phyloP scores from a whole-genome alignment of 2,329 filamentous ascomycete genomes.

The Leptographium procerum region DNA sequence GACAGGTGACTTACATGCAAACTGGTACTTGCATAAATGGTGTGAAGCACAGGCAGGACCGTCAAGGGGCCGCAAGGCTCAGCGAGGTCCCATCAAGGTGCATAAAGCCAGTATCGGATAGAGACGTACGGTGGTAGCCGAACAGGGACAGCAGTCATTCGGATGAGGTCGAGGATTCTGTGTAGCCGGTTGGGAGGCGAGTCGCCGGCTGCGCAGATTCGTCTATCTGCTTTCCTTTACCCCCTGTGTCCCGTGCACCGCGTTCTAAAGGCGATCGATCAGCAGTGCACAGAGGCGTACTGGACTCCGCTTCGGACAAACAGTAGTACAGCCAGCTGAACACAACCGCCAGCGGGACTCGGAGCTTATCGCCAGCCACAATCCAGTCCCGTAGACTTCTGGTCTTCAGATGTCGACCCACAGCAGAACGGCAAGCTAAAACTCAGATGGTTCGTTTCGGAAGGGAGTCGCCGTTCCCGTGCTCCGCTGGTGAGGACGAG shows the following conservation, averaged over 20 bases:
- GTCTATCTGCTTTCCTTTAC: not conserved
- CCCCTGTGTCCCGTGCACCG: not conserved
- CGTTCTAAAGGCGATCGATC: not conserved
- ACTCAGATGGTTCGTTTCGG: not conserved
- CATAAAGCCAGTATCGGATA: not conserved
- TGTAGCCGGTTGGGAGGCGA: not conserved
- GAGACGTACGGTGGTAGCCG: not conserved
- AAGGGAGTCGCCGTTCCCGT: not conserved
- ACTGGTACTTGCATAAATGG: slow-evolving; percentile 16
- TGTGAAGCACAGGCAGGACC: slow-evolving; percentile 8
- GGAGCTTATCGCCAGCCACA: not conserved
- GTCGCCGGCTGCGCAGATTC: not conserved
- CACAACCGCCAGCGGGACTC: not conserved
- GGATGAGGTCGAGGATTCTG: not conserved
- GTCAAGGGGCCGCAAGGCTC: slow-evolving; percentile 3
- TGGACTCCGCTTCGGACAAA: not conserved
- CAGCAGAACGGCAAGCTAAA: not conserved
- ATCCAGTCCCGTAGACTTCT: not conserved
- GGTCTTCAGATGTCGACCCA: not conserved
- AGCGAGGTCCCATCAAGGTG: not conserved
- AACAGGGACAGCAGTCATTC: not conserved
- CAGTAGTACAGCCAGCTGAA: not conserved
- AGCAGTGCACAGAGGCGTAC: not conserved
- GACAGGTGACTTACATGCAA: slow-evolving; percentile 18
- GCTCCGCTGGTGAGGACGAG: not conserved